These are phyloP conservation scores for Neonectria punicea DNA, from an alignment of 2,329 filamentous ascomycete species.

Conservation along the genomic window DNA sequence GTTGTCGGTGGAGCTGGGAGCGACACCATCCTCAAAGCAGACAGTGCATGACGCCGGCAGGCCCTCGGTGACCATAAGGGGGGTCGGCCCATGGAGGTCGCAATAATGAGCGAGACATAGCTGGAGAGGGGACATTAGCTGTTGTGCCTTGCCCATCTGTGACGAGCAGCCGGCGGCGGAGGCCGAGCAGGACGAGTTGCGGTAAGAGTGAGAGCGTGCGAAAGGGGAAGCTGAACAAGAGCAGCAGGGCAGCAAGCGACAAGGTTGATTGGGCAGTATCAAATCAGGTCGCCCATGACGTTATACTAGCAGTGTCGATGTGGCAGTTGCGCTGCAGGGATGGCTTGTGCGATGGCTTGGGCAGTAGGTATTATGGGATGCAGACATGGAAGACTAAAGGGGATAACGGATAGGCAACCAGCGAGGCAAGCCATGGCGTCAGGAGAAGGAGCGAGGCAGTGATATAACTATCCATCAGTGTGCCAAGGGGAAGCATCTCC, in stretches of 20 bases:
- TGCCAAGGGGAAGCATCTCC: constrained; percentile 27
- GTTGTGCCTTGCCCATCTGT: constrained; percentile 44
- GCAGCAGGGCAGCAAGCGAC: constrained; percentile 16
- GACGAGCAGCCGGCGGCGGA: constrained; percentile 18
- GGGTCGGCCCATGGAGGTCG: constrained; percentile 75
- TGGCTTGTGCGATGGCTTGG: constrained; percentile 16
- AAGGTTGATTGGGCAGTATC: constrained; percentile 27
- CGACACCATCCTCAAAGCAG: constrained; percentile 61
- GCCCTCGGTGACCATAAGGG: constrained; percentile 76
- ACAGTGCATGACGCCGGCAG: constrained; percentile 68
- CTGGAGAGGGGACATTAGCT: constrained; percentile 59
- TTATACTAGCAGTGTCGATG: constrained; percentile 14
- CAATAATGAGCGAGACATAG: constrained; percentile 77
- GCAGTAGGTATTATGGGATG: constrained; percentile 1
- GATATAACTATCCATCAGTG: constrained; percentile 35
- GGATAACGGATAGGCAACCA: not conserved
- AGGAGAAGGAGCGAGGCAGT: constrained; percentile 22
- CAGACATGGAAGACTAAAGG: constrained; percentile 24
- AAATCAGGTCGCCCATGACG: constrained; percentile 38
- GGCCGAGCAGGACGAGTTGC: constrained; percentile 2
- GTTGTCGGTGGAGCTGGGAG: constrained; percentile 38
- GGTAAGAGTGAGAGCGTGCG: constrained; percentile 7
- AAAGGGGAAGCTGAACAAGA: constrained; percentile 24
- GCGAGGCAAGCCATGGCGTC: constrained; percentile 11
- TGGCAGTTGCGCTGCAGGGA: constrained; percentile 27